Evolutionary conservation across 805 yeast genomes (phyloP).

Genomic region (Clavispora santaluciae): DNA sequence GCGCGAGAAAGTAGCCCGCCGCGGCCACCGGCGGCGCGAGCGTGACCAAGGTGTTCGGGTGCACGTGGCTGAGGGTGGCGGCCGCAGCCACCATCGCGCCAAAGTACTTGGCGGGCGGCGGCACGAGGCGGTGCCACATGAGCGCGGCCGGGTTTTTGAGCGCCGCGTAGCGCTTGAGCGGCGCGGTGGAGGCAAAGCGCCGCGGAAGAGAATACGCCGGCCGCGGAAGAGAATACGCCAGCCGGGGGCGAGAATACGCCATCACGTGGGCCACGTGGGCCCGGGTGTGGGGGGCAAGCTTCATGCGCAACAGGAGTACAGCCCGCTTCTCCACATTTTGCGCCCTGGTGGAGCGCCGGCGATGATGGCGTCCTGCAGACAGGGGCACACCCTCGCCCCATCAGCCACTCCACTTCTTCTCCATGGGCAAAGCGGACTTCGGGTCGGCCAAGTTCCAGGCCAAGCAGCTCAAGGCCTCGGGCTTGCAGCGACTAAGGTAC

Average conservation of each 20-base stretch:
- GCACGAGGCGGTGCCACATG: constrained; percentile 24
- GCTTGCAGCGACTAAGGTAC: constrained; percentile 79
- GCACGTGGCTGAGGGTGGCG: constrained; percentile 26
- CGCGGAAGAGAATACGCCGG: too few species aligned
- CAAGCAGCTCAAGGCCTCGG: constrained; percentile 73
- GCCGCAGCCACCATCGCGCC: constrained; percentile 23
- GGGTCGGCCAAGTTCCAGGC: constrained; percentile 61
- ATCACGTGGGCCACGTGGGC: too few species aligned
- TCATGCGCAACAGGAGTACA: too few species aligned
- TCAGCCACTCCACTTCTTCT: too few species aligned
- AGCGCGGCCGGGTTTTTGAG: constrained; percentile 19
- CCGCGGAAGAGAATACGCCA: too few species aligned
- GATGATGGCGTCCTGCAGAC: too few species aligned
- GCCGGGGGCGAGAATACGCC: too few species aligned
- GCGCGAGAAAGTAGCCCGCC: constrained; percentile 22
- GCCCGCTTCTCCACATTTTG: too few species aligned
- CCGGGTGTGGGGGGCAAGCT: too few species aligned
- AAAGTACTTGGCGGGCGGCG: constrained; percentile 25
- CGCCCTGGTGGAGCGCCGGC: too few species aligned
- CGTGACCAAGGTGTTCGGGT: constrained; percentile 32
- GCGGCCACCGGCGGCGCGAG: constrained; percentile 33
- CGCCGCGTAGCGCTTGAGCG: constrained; percentile 28
- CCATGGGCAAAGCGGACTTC: constrained; percentile 32
- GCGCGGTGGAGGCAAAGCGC: constrained; percentile 29
- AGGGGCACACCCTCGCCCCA: too few species aligned